Evolutionary conservation across 306 rosid species (phyloP).

Genomic region (Inga laurina): DNA sequence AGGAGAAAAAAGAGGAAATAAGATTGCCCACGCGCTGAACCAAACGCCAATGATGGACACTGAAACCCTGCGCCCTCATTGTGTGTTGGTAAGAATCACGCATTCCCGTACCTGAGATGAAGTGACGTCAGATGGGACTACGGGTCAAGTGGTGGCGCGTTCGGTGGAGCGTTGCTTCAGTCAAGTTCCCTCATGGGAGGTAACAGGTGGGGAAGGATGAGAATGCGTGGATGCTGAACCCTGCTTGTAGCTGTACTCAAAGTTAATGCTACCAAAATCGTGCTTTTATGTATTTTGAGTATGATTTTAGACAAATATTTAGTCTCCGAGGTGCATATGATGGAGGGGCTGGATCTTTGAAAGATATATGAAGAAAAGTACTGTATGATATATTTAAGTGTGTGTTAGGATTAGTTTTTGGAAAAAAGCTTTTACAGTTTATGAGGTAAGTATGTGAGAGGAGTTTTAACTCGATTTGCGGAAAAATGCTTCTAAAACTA

Average conservation of each 20-base stretch:
- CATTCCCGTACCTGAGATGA: conserved; percentile 53
- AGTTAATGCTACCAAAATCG: too few species aligned
- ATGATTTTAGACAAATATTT: too few species aligned
- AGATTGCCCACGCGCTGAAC: conserved; percentile 25
- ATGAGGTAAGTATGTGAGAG: too few species aligned
- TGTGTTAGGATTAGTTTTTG: too few species aligned
- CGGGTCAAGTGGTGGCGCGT: conserved; percentile 44
- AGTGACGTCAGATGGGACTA: conserved; percentile 46
- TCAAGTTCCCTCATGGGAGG: conserved; percentile 11
- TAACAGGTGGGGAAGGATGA: neutral
- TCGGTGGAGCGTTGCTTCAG: conserved; percentile 35
- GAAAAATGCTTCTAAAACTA: too few species aligned
- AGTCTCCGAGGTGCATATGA: too few species aligned
- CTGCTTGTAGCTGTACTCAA: neutral
- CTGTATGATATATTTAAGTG: too few species aligned
- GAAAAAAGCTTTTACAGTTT: too few species aligned
- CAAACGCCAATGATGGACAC: conserved; percentile 26
- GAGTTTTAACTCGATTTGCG: too few species aligned
- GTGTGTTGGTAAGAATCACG: conserved; percentile 31
- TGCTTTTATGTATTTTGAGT: too few species aligned
- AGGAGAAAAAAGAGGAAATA: neutral
- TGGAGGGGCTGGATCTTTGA: too few species aligned
- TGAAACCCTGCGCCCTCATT: conserved; percentile 36
- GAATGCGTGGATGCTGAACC: neutral
- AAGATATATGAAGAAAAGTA: too few species aligned